phyloP scores from a whole-genome alignment of 257 asterid species.

The Solanum corneliomulleri region DNA sequence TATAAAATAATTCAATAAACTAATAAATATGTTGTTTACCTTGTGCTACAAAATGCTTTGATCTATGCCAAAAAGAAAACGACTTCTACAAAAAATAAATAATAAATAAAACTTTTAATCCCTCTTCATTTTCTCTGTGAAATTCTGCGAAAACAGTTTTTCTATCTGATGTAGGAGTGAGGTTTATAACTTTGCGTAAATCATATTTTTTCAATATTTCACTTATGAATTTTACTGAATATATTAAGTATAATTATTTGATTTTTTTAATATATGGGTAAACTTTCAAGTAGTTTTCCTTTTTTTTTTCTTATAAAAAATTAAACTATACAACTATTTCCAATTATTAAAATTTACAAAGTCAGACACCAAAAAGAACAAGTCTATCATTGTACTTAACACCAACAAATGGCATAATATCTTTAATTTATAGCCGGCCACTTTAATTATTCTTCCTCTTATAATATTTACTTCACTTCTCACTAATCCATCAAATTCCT shows the following conservation, averaged over 20 bases:
- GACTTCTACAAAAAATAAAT: neutral
- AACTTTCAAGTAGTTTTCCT: neutral
- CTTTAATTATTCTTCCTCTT: neutral
- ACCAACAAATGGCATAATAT: constrained; percentile 48
- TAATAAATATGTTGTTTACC: neutral
- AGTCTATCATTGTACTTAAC: constrained; percentile 60
- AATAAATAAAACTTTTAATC: neutral
- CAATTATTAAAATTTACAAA: neutral
- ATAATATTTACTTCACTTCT: constrained; percentile 4
- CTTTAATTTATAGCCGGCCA: constrained; percentile 38
- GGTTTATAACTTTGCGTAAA: neutral
- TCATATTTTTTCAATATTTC: accelerated
- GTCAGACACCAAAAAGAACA: constrained; percentile 52
- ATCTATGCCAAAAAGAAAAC: neutral
- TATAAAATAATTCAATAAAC: neutral
- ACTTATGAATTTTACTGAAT: neutral
- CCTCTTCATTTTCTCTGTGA: neutral
- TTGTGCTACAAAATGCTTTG: neutral
- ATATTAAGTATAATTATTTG: neutral
- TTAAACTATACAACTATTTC: neutral
- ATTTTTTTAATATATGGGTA: neutral
- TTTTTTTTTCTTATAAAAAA: neutral
- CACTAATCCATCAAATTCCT: neutral
- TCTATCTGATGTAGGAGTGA: neutral
- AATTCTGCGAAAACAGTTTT: accelerated